Evolutionary conservation across 257 asterid genomes (phyloP).

Genomic region (Linaria vulgaris): DNA sequence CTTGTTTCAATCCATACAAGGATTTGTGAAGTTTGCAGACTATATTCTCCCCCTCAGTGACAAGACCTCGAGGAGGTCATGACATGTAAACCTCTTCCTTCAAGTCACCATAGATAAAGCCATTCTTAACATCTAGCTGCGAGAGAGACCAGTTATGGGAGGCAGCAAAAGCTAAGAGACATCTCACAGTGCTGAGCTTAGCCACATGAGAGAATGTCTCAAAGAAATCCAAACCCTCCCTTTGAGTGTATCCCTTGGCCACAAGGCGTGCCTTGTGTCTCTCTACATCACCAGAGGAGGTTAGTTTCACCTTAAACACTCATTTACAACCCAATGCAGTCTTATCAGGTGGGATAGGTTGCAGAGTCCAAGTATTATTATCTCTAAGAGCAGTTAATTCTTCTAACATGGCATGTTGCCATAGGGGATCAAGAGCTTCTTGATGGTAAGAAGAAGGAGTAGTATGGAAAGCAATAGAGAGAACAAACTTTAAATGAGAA

Average conservation of each 20-base stretch:
- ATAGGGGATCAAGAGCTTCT: too few species aligned
- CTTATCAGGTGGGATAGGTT: too few species aligned
- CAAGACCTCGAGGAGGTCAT: background rate
- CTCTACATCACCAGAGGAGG: background rate
- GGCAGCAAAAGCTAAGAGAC: background rate
- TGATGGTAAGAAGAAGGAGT: too few species aligned
- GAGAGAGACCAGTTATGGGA: background rate
- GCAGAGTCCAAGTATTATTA: too few species aligned
- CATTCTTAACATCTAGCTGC: background rate
- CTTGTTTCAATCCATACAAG: background rate
- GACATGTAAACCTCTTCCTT: background rate
- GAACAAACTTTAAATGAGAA: too few species aligned
- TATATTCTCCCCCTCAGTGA: too few species aligned
- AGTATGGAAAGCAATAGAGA: too few species aligned
- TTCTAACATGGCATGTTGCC: too few species aligned
- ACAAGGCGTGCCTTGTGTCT: background rate
- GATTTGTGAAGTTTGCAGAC: background rate
- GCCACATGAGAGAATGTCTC: background rate
- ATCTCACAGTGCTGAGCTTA: background rate
- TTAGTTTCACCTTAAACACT: background rate
- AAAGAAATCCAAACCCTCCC: background rate
- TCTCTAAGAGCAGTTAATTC: too few species aligned
- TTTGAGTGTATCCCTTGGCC: background rate
- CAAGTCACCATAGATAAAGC: background rate
- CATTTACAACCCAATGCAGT: background rate